Base-by-base conservation (phyloP, 1,284 basidiomycete genomes). In the Neotropicomus parvogracilis region DNA sequence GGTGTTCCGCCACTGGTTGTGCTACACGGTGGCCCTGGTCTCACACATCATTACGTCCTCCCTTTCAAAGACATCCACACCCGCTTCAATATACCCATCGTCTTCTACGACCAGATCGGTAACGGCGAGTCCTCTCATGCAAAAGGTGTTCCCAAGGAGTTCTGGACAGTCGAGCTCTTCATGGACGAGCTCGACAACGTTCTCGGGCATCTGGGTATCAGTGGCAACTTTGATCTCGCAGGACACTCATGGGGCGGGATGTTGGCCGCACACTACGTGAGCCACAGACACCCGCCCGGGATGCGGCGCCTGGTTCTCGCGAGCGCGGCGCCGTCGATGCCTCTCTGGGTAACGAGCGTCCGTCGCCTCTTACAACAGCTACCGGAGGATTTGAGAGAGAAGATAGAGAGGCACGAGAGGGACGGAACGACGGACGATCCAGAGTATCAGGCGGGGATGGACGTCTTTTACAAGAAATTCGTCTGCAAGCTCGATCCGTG, bases 161-260 rank as follows among this genome's bases (percentile, higher is more conserved):
- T 78, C 28, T 79, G 77, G 77, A 74, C 70, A 4, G 56, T 68
- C 8, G 65, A 73, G 14, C 66, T 79, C 11, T 79, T 78, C 59
- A 59, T 78, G 53, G 67, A 73, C 49, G 74, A 80, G 56, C 68
- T 80, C 9, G 68, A 72, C n/a, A 74, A 71, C 49, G 55, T 80
- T 0, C 52, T 78, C 11, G 21, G 47, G 6, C 58, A 72, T 37
- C 60, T 80, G 1, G 61, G 62, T 0, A 68, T 78, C 37, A 38
- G 58, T 17, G 55, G 63, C 14, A 52, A 68, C 35, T 78, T 70
- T 54, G 68, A 70, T 52, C 51, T 79, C 4, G 53, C 73, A 11
- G 77, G 77, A 0, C 76, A 78, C 40, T 77, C 74, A 14, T 78
- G 74, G 72, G 78, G 77, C n/a, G 75, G 67, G 8, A 78, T 78